Percentiles rank a stretch among this genome's conserved stretches.
phyloP scores from a whole-genome alignment of 345 rosid species.

The Eucalyptus pauciflora region DNA sequence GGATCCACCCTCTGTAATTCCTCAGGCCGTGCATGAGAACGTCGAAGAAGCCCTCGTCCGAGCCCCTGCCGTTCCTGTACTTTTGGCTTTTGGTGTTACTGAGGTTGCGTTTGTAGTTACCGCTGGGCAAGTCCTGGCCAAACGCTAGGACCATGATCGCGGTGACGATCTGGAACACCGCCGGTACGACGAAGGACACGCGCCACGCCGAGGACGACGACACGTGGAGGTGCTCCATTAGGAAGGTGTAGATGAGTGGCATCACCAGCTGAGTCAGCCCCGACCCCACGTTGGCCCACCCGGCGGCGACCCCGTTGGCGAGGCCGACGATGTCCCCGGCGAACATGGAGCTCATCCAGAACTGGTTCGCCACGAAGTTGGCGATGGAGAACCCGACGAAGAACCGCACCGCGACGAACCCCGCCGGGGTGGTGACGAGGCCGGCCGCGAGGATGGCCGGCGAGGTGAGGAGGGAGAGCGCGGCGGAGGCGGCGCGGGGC shows the following conservation, averaged over 20 bases:
- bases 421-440: constrained; percentile 31
- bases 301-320: constrained; percentile 72
- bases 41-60: constrained; percentile 8
- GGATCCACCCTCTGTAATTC: constrained; percentile 77
- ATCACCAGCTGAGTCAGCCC: constrained; percentile 66
- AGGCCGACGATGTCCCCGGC: constrained; percentile 55
- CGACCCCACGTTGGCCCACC: constrained; percentile 73
- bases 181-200: constrained; percentile 43
- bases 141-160: constrained; percentile 38
- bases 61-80: neutral
- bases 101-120: constrained; percentile 1
- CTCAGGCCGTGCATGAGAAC: constrained; percentile 37
- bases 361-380: constrained; percentile 83
- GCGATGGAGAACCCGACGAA: constrained; percentile 61
- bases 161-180: constrained; percentile 35
- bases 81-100: neutral
- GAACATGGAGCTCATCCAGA: constrained; percentile 91
- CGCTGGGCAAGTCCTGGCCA: constrained; percentile 61
- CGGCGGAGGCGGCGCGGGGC: constrained; percentile 54
- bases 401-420: constrained; percentile 56
- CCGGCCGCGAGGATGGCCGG: constrained; percentile 41
- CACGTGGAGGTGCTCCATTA: neutral
- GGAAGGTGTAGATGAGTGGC: constrained; percentile 44
- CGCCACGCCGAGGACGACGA: constrained; percentile 50
- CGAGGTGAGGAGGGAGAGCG: constrained; percentile 61